Evolutionary conservation across 139 green algal genomes (phyloP).

Genomic region (Edaphochlamys debaryana): DNA sequence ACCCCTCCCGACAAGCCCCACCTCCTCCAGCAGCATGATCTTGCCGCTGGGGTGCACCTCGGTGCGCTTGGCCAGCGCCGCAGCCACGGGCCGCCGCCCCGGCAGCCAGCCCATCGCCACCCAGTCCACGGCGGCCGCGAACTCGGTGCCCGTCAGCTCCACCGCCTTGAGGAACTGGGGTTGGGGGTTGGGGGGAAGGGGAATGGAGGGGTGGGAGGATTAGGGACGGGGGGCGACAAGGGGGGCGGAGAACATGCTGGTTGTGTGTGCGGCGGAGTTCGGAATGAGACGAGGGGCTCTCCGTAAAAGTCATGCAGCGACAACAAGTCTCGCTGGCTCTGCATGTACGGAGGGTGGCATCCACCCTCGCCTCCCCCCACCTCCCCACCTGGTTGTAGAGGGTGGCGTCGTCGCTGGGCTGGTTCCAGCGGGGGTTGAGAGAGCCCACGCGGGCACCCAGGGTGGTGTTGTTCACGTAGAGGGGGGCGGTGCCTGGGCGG

Average conservation of each 20-base stretch:
- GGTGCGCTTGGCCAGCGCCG: constrained; percentile 45
- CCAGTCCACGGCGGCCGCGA: constrained; percentile 77
- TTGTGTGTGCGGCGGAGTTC: not conserved
- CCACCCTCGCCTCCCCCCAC: not conserved
- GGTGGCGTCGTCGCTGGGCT: constrained; percentile 30
- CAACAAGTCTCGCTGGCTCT: no score
- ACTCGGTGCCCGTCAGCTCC: constrained; percentile 90
- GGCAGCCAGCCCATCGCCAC: constrained; percentile 86
- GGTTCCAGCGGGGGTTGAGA: constrained; percentile 84
- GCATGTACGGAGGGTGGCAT: no score
- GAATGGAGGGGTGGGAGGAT: no score
- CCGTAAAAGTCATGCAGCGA: no score
- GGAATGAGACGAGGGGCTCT: not conserved
- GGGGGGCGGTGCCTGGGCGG: constrained; percentile 6
- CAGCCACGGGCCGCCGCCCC: constrained; percentile 65
- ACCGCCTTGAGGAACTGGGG: constrained; percentile 74
- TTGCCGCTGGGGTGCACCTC: constrained; percentile 50
- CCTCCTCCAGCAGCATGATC: constrained; percentile 74
- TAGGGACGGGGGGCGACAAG: not conserved
- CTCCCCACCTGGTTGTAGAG: constrained; percentile 26
- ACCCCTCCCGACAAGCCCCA: no score
- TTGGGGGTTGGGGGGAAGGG: no score
- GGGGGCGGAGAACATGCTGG: not conserved
- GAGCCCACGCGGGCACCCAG: constrained; percentile 81
- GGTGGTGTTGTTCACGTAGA: constrained; percentile 90